A percentile compares a stretch with the other conserved stretches of the same genome.
These are phyloP conservation scores for Colletotrichum karsti DNA, from an alignment of 2,329 filamentous ascomycete species.

Conservation along the genomic window DNA sequence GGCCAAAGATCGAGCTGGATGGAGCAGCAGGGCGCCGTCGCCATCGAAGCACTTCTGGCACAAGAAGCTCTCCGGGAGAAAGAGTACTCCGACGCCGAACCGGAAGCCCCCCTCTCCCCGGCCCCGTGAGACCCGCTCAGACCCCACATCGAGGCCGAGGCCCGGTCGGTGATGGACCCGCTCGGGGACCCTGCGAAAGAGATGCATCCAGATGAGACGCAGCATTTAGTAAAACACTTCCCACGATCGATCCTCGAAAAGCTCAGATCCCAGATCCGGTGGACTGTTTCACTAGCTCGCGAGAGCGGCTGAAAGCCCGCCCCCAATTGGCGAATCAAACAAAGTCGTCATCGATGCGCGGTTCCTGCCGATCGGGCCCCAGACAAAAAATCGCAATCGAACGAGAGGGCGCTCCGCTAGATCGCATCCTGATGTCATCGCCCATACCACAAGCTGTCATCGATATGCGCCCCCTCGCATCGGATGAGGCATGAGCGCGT, in stretches of 20 bases:
- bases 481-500: neutral
- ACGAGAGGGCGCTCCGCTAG: neutral
- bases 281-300: neutral
- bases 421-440: slow-evolving; percentile 30
- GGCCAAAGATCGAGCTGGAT: slow-evolving; percentile 11
- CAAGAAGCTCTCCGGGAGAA: neutral
- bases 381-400: neutral
- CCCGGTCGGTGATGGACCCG: neutral
- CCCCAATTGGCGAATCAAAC: slow-evolving; percentile 22
- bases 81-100: neutral
- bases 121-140: neutral
- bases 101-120: neutral
- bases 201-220: neutral
- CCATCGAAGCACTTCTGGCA: no score
- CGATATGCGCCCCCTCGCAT: slow-evolving; percentile 17
- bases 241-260: neutral
- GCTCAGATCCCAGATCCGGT: neutral
- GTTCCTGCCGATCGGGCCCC: slow-evolving; percentile 18
- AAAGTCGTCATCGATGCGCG: slow-evolving; percentile 18
- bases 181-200: neutral
- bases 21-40: slow-evolving; percentile 13
- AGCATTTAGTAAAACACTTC: neutral
- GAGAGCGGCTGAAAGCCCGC: neutral
- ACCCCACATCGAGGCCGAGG: neutral
- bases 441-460: slow-evolving; percentile 26